phyloP scores from a whole-genome alignment of 495 filamentous ascomycete species.

The Penicillium dipodomyicola region DNA sequence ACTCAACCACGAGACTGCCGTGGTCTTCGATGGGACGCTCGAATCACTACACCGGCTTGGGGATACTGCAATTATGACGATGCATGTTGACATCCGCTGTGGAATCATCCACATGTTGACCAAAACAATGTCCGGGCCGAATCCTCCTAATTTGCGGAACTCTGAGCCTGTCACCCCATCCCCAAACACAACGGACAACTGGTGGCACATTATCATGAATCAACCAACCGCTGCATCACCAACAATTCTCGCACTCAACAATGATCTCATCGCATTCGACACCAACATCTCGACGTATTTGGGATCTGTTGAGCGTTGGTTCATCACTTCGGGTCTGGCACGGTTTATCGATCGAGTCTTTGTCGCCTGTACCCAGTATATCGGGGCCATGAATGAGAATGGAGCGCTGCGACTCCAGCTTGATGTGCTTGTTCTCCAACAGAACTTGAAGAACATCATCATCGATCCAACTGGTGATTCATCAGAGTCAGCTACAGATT shows the following conservation, averaged over 20 bases:
- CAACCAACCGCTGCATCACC: conserved; percentile 76
- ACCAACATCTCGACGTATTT: conserved; percentile 73
- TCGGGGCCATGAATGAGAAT: conserved; percentile 68
- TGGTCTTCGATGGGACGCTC: conserved; percentile 81
- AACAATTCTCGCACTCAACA: conserved; percentile 72
- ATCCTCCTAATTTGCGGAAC: conserved; percentile 33
- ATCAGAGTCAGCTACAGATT: neutral
- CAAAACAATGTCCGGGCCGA: conserved; percentile 48
- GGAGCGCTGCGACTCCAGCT: conserved; percentile 81
- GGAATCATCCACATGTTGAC: conserved; percentile 68
- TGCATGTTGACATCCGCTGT: conserved; percentile 85
- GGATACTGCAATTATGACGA: conserved; percentile 69
- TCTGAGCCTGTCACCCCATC: conserved; percentile 49
- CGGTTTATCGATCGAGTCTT: conserved; percentile 69
- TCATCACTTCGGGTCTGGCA: conserved; percentile 71
- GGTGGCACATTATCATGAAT: conserved; percentile 71
- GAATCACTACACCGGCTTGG: conserved; percentile 76
- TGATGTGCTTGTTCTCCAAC: conserved; percentile 90
- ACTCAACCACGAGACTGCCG: conserved; percentile 79
- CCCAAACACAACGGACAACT: conserved; percentile 52
- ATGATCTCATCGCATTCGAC: conserved; percentile 77
- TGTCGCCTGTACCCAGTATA: conserved; percentile 58
- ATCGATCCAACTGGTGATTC: conserved; percentile 28
- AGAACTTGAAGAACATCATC: conserved; percentile 89
- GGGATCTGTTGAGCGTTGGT: conserved; percentile 56